Conservation (phyloP, 139 green algal species). For the Chlorella sp. region DNA sequence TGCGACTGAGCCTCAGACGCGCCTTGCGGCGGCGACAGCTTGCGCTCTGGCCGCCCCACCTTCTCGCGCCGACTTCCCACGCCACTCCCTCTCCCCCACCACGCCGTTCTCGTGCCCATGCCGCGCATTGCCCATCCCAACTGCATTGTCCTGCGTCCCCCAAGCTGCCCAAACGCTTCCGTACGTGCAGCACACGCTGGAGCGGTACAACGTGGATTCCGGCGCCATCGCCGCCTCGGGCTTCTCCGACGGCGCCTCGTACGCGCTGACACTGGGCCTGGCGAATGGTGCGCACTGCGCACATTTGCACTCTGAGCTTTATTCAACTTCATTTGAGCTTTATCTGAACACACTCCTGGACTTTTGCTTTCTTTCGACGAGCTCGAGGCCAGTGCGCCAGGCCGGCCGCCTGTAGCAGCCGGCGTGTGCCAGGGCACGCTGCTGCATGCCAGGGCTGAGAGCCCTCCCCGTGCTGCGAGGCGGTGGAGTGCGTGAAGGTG, state of each 20-base stretch:
- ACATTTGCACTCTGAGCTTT: no score
- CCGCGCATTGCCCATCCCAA: no score
- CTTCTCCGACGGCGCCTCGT: conserved; percentile 52
- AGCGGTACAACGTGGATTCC: conserved; percentile 12
- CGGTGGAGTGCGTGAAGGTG: no score
- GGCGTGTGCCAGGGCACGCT: no score
- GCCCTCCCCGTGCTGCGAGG: no score
- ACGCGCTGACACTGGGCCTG: conserved; percentile 48
- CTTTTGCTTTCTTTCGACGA: no score
- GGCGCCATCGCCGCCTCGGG: conserved; percentile 1
- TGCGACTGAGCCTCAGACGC: not conserved
- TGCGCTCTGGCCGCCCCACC: not conserved
- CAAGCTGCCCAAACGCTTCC: not conserved
- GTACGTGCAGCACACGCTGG: not conserved
- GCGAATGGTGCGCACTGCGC: conserved; percentile 38
- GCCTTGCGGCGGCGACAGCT: not conserved
- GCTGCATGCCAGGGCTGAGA: no score
- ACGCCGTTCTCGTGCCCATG: not conserved
- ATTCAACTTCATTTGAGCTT: no score
- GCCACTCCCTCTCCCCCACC: not conserved
- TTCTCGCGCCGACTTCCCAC: not conserved
- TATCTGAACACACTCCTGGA: no score
- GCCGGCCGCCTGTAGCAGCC: no score
- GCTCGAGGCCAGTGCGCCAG: no score
- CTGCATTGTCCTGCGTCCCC: not conserved